Evolutionary conservation across 306 rosid species (phyloP).

Genomic region (Purshia tridentata): DNA sequence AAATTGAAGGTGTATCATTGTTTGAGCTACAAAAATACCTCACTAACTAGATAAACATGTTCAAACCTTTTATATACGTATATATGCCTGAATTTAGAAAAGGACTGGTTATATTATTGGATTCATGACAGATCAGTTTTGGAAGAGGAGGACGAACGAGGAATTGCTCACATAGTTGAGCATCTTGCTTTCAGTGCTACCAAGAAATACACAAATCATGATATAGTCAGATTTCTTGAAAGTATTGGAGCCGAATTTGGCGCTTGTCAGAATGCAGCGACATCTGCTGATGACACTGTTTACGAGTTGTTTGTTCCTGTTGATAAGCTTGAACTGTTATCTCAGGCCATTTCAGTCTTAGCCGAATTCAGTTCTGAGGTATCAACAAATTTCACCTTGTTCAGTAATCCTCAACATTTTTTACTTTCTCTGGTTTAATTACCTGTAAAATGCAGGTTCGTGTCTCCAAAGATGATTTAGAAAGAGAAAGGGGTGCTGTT

Average conservation of each 20-base stretch:
- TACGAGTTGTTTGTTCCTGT: constrained; percentile 92
- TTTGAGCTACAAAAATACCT: background rate
- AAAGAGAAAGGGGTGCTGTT: constrained; percentile 93
- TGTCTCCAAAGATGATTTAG: constrained; percentile 77
- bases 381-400: constrained; percentile 7
- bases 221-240: constrained; percentile 82
- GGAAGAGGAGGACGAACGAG: constrained; percentile 96
- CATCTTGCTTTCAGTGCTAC: constrained; percentile 98
- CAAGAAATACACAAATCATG: constrained; percentile 73
- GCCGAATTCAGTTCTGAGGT: constrained; percentile 98
- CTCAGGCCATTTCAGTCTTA: constrained; percentile 78
- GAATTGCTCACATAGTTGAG: constrained; percentile 96
- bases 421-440: constrained; percentile 4
- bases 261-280: constrained; percentile 91
- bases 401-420: background rate
- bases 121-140: constrained; percentile 80
- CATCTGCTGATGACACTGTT: constrained; percentile 81
- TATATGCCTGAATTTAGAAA: background rate
- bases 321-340: constrained; percentile 80
- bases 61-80: background rate
- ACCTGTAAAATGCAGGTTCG: constrained; percentile 57
- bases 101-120: constrained; percentile 24
- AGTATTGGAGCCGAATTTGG: constrained; percentile 96
- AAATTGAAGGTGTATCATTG: background rate
- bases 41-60: background rate